Conservation (phyloP, 2,329 filamentous ascomycete genomes). For the Coniochaeta sp. region DNA sequence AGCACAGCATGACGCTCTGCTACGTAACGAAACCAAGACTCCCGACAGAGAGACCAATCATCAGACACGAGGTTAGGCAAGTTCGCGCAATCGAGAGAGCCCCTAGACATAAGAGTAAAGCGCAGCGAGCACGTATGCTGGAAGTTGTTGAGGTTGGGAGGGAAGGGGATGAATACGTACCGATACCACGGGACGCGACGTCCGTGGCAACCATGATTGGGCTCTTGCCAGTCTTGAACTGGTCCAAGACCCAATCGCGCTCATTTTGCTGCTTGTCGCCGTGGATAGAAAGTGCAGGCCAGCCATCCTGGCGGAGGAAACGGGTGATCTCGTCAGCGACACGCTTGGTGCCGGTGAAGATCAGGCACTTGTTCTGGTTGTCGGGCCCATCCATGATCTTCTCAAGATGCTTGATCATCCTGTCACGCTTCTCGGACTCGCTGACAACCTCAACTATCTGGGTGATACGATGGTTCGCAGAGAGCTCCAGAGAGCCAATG, state of each 20-base stretch:
- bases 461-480: constrained; percentile 95
- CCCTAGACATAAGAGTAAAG: constrained; percentile 90
- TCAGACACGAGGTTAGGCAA: constrained; percentile 76
- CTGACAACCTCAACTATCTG: constrained; percentile 95
- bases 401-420: constrained; percentile 95
- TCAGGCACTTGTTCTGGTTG: constrained; percentile 92
- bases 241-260: constrained; percentile 98
- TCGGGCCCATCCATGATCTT: constrained; percentile 92
- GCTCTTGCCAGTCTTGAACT: constrained; percentile 99
- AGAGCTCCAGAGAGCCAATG: constrained; percentile 91
- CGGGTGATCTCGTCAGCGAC: constrained; percentile 96
- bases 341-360: constrained; percentile 91
- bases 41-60: constrained; percentile 72
- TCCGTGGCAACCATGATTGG: constrained; percentile 99
- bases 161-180: constrained; percentile 73
- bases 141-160: constrained; percentile 39
- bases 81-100: constrained; percentile 82
- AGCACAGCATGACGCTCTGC: constrained; percentile 48
- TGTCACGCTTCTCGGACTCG: constrained; percentile 95
- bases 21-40: constrained; percentile 80
- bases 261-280: constrained; percentile 99
- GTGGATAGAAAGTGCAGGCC: constrained; percentile 96
- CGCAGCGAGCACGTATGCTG: constrained; percentile 58
- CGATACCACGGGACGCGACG: constrained; percentile 99
- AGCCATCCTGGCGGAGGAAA: constrained; percentile 94